Percentiles rank a stretch among this genome's conserved stretches.
Evolutionary conservation across 257 asterid species (phyloP).

Genomic region (Verbena officinalis): DNA sequence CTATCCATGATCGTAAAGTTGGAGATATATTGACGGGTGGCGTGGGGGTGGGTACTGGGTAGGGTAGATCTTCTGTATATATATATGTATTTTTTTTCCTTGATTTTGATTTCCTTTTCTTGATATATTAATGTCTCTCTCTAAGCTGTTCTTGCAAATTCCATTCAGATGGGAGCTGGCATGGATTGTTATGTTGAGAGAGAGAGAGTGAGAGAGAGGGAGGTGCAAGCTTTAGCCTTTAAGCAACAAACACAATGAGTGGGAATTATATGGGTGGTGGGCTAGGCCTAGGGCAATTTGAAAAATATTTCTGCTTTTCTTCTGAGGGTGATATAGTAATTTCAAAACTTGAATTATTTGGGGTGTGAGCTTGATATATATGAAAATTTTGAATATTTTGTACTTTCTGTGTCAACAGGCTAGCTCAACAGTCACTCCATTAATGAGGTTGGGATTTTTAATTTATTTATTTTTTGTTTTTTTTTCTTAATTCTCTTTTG

Average conservation of each 20-base stretch:
- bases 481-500: too few species aligned
- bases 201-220: slow-evolving; percentile 29
- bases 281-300: slow-evolving; percentile 35
- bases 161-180: slow-evolving; percentile 36
- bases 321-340: slow-evolving; percentile 27
- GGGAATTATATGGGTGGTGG: slow-evolving; percentile 62
- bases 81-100: slow-evolving; percentile 1
- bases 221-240: slow-evolving; percentile 71
- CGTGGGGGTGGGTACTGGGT: slow-evolving; percentile 8
- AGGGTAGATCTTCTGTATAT: background rate
- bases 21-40: slow-evolving; percentile 2
- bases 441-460: background rate
- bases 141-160: slow-evolving; percentile 28
- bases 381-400: background rate
- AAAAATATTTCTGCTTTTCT: slow-evolving; percentile 25
- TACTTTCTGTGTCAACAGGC: background rate
- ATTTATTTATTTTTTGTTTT: too few species aligned
- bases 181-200: slow-evolving; percentile 26
- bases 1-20: slow-evolving; percentile 46
- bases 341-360: slow-evolving; percentile 24
- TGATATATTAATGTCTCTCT: too few species aligned
- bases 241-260: slow-evolving; percentile 89
- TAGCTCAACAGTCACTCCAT: background rate
- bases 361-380: background rate
- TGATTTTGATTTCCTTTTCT: slow-evolving; percentile 1